Conservation (phyloP, 129 eudicot species). For the Apium graveolens region DNA sequence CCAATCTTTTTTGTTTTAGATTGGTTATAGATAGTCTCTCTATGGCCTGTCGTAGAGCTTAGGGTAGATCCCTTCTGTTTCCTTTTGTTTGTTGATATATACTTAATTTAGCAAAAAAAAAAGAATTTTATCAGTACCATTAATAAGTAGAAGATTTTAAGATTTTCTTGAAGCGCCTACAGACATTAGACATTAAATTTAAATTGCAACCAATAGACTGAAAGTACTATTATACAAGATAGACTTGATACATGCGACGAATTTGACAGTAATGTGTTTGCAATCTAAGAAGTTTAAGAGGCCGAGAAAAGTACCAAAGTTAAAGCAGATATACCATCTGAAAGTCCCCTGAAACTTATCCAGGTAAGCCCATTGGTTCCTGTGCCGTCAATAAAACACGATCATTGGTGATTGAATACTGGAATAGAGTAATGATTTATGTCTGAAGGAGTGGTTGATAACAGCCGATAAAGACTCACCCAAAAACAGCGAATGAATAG, state of each 20-base stretch:
- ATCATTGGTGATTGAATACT: slow-evolving; percentile 9
- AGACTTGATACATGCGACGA: not conserved
- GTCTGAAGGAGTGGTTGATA: not conserved
- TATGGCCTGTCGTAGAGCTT: no score
- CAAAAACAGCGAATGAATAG: slow-evolving; percentile 66
- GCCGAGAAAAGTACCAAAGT: slow-evolving; percentile 55
- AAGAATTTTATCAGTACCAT: slow-evolving; percentile 34
- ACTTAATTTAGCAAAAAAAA: no score
- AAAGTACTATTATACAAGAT: not conserved
- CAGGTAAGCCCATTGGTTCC: slow-evolving; percentile 59
- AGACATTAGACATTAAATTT: not conserved
- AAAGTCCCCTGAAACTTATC: slow-evolving; percentile 79
- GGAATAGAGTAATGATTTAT: not conserved
- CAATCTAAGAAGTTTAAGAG: not conserved
- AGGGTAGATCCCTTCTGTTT: no score
- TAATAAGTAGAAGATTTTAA: not conserved
- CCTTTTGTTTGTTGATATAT: no score
- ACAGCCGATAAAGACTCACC: slow-evolving; percentile 39
- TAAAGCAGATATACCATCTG: slow-evolving; percentile 99
- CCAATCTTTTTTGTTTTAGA: no score
- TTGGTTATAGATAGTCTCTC: no score
- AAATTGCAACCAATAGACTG: not conserved
- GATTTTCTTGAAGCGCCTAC: not conserved
- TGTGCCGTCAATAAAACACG: slow-evolving; percentile 18
- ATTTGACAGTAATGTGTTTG: not conserved